Conservation (phyloP, 768 basidiomycete species). For the Chalciporus pseudorubinellus region DNA sequence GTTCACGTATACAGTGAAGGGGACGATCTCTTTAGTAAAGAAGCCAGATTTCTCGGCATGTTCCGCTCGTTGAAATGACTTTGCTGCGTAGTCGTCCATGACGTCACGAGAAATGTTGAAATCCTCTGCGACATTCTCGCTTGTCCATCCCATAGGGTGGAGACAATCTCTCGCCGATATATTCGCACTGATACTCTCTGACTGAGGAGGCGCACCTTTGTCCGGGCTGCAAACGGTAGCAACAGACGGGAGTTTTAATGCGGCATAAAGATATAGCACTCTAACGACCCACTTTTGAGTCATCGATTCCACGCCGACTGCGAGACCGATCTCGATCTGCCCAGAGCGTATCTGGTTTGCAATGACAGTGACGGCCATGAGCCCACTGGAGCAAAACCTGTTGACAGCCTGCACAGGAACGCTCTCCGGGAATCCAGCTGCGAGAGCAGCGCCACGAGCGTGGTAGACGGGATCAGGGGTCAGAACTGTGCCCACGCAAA, state of each 20-base stretch:
- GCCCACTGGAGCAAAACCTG: constrained; percentile 79
- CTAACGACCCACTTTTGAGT: constrained; percentile 54
- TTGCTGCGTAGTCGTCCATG: constrained; percentile 73
- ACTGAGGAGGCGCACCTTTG: constrained; percentile 55
- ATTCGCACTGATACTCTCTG: constrained; percentile 58
- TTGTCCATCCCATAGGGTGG: constrained; percentile 87
- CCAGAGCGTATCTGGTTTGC: constrained; percentile 73
- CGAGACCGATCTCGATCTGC: constrained; percentile 80
- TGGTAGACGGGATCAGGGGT: constrained; percentile 64
- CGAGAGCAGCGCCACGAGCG: constrained; percentile 70
- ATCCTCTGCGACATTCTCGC: constrained; percentile 79
- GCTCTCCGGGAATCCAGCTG: constrained; percentile 77
- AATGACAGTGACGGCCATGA: constrained; percentile 80
- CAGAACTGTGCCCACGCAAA: constrained; percentile 77
- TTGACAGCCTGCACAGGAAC: constrained; percentile 75
- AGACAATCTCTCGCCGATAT: constrained; percentile 57
- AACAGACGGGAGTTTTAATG: not conserved
- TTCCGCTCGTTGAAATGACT: constrained; percentile 78
- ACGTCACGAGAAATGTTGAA: constrained; percentile 69
- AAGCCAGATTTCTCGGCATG: constrained; percentile 63
- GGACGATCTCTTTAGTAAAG: constrained; percentile 71
- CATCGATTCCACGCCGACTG: constrained; percentile 88
- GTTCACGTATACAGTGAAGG: constrained; percentile 64
- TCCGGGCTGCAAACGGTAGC: constrained; percentile 48
- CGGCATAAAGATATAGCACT: not conserved